These are phyloP conservation scores for Bipolaris sorokiniana DNA, from an alignment of 2,329 filamentous ascomycete species.

Conservation along the genomic window DNA sequence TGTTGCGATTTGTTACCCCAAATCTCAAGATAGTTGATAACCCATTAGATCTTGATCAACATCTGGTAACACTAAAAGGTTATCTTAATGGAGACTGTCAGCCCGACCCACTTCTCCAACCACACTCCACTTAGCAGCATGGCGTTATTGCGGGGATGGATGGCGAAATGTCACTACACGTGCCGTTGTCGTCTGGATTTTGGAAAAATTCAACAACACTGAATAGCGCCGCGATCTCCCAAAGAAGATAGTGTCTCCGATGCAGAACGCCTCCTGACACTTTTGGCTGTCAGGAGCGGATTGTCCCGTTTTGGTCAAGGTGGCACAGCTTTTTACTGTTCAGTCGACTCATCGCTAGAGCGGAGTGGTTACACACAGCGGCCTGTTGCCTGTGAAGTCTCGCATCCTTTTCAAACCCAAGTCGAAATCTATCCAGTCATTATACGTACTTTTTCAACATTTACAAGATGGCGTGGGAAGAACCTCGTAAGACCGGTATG, in stretches of 20 bases:
- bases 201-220: slow-evolving; percentile 1
- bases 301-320: neutral
- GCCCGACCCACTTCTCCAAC: slow-evolving; percentile 7
- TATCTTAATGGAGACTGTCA: slow-evolving; percentile 3
- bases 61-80: neutral
- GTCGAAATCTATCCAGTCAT: neutral
- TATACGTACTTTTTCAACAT: neutral
- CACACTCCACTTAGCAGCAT: slow-evolving; percentile 9
- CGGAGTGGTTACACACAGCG: neutral
- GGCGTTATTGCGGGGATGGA: slow-evolving; percentile 18
- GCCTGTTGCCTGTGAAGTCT: neutral
- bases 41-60: neutral
- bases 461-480: slow-evolving; percentile 37
- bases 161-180: slow-evolving; percentile 12
- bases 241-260: slow-evolving; percentile 7
- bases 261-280: neutral
- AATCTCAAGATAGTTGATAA: neutral
- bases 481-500: slow-evolving; percentile 43
- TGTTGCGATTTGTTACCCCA: neutral
- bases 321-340: slow-evolving; percentile 2
- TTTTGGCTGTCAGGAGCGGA: neutral
- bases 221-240: neutral
- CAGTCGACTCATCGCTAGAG: neutral
- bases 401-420: neutral
- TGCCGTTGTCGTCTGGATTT: neutral